phyloP scores from a whole-genome alignment of 1,284 basidiomycete species.

The Papiliotrema fonsecae region DNA sequence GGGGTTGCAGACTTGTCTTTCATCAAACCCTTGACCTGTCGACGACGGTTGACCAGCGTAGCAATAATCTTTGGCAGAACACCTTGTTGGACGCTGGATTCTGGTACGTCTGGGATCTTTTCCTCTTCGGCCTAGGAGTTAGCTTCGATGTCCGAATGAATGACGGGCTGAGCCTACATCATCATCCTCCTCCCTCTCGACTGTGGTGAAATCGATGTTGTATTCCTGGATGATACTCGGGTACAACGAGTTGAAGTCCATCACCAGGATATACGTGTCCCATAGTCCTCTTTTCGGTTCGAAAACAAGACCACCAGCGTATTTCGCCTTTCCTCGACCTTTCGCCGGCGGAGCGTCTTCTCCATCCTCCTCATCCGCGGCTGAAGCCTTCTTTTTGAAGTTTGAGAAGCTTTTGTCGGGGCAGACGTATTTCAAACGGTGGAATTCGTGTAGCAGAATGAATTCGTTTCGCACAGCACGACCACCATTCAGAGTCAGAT shows the following conservation, averaged over 20 bases:
- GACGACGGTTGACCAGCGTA: slow-evolving; percentile 81
- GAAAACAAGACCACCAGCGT: slow-evolving; percentile 97
- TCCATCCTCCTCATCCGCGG: slow-evolving; percentile 59
- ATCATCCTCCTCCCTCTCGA: slow-evolving; percentile 67
- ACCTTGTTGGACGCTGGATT: slow-evolving; percentile 68
- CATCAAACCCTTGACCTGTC: slow-evolving; percentile 91
- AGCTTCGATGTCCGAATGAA: not conserved
- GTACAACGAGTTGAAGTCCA: slow-evolving; percentile 99
- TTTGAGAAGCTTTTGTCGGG: slow-evolving; percentile 80
- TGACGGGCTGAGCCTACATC: slow-evolving; percentile 14
- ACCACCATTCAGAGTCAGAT: slow-evolving; percentile 89
- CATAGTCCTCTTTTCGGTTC: slow-evolving; percentile 94
- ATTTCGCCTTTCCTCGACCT: slow-evolving; percentile 83
- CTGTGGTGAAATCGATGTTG: slow-evolving; percentile 98
- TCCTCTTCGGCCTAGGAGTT: slow-evolving; percentile 57
- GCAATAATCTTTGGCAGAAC: slow-evolving; percentile 94
- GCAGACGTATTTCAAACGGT: slow-evolving; percentile 90
- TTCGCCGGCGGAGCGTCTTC: slow-evolving; percentile 53
- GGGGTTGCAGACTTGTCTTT: slow-evolving; percentile 75
- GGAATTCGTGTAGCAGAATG: slow-evolving; percentile 97
- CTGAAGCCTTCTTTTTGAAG: slow-evolving; percentile 53
- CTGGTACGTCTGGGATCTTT: slow-evolving; percentile 83
- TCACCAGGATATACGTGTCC: slow-evolving; percentile 96
- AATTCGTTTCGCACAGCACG: slow-evolving; percentile 98
- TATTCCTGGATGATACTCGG: slow-evolving; percentile 99